Conservation (phyloP, 306 rosid species). For the Dryas drummondii region DNA sequence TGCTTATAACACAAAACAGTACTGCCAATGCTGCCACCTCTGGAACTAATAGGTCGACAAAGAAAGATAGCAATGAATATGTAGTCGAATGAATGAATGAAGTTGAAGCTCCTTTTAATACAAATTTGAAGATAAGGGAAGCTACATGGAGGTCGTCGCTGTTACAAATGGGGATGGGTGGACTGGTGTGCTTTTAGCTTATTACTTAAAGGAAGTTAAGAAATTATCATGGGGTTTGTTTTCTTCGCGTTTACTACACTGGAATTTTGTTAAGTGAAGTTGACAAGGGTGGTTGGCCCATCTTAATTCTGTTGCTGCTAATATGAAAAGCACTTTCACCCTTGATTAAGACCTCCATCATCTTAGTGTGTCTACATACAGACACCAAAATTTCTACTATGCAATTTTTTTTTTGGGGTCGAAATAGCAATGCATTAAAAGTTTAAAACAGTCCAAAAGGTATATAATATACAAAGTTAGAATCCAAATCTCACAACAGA, state of each 20-base stretch:
- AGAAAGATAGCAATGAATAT: background rate
- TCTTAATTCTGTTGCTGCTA: constrained; percentile 56
- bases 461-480: no score
- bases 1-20: background rate
- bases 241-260: constrained; percentile 99
- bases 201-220: constrained; percentile 33
- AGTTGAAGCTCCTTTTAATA: constrained; percentile 36
- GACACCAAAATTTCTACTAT: background rate
- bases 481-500: no score
- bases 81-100: constrained; percentile 12
- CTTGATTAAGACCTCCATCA: constrained; percentile 39
- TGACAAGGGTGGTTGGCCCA: constrained; percentile 66
- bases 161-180: constrained; percentile 45
- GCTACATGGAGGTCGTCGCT: constrained; percentile 5
- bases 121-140: background rate
- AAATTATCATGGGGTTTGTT: constrained; percentile 38
- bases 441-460: no score
- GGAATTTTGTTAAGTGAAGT: constrained; percentile 71
- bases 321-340: constrained; percentile 19
- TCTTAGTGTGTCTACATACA: constrained; percentile 15
- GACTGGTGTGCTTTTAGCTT: constrained; percentile 31
- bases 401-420: no score
- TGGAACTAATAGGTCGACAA: background rate
- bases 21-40: background rate
- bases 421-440: no score